Evolutionary conservation across 768 basidiomycete species (phyloP).

Genomic region (Amanita rubescens): DNA sequence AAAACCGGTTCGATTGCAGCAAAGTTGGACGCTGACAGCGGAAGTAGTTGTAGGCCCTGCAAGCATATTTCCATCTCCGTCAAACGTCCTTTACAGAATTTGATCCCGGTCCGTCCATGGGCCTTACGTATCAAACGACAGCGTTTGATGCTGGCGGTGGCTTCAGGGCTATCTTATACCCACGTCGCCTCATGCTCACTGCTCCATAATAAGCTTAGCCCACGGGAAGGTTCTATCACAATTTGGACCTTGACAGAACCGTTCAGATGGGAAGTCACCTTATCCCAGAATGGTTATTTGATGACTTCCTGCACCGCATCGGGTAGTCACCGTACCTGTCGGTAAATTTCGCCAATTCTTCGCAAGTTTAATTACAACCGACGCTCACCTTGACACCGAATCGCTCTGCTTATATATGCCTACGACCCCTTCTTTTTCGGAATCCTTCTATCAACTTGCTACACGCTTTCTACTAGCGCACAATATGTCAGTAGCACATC

Average conservation of each 20-base stretch:
- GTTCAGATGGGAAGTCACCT: constrained; percentile 3
- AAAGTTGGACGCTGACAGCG: constrained; percentile 5
- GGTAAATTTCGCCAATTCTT: neutral
- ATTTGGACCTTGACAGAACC: constrained; percentile 8
- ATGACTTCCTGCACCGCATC: constrained; percentile 2
- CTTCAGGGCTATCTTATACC: constrained; percentile 9
- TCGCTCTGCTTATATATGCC: neutral
- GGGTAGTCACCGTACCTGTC: constrained; percentile 8
- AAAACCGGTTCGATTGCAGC: constrained; percentile 24
- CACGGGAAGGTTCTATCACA: constrained; percentile 6
- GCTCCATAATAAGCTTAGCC: constrained; percentile 9
- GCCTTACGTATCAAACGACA: constrained; percentile 9
- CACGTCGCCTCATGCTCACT: constrained; percentile 8
- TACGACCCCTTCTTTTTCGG: neutral
- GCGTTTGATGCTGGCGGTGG: neutral
- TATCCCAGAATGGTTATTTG: constrained; percentile 3
- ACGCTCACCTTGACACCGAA: neutral
- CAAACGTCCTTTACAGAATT: constrained; percentile 7
- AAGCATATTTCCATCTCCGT: constrained; percentile 10
- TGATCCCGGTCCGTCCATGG: constrained; percentile 8
- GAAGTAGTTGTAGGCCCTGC: constrained; percentile 8
- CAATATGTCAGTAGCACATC: neutral
- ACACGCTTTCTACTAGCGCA: neutral
- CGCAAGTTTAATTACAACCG: constrained; percentile 2
- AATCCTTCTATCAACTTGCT: neutral